Evolutionary conservation across 78 protist species (phyloP).

Genomic region (Cavenderia fasciculata): DNA sequence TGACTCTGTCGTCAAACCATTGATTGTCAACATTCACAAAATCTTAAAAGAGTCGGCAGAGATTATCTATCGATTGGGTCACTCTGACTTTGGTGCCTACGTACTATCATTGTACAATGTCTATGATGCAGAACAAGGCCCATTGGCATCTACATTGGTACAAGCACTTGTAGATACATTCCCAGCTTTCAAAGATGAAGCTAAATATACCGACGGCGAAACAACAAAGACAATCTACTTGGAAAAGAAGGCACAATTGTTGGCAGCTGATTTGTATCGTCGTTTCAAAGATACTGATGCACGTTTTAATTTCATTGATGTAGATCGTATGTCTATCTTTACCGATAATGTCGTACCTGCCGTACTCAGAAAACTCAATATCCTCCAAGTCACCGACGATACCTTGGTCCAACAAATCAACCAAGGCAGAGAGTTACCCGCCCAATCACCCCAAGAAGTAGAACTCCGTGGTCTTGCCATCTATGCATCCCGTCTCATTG

Average conservation of each 20-base stretch:
- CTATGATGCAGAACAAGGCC: not conserved
- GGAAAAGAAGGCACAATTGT: slow-evolving; percentile 44
- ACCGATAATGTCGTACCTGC: slow-evolving; percentile 72
- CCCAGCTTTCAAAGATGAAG: slow-evolving; percentile 39
- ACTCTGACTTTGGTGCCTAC: slow-evolving; percentile 30
- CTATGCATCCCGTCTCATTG: slow-evolving; percentile 25
- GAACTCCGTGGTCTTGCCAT: slow-evolving; percentile 36
- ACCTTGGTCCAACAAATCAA: slow-evolving; percentile 5
- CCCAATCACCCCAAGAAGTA: not conserved
- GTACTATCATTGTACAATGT: slow-evolving; percentile 5
- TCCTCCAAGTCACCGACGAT: not conserved
- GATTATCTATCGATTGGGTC: not conserved
- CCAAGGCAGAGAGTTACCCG: slow-evolving; percentile 1
- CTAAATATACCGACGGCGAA: not conserved
- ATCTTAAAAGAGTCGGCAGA: slow-evolving; percentile 30
- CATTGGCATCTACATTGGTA: not conserved
- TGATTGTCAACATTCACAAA: slow-evolving; percentile 1
- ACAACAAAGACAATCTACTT: not conserved
- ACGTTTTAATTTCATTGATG: slow-evolving; percentile 27
- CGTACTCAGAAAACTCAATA: slow-evolving; percentile 44
- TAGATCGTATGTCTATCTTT: slow-evolving; percentile 30
- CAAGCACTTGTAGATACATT: slow-evolving; percentile 1
- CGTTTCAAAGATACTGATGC: slow-evolving; percentile 18
- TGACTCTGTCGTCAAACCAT: slow-evolving; percentile 41
- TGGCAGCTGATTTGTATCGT: slow-evolving; percentile 38